phyloP scores from a whole-genome alignment of 306 rosid genomes.

The Pueraria montana region DNA sequence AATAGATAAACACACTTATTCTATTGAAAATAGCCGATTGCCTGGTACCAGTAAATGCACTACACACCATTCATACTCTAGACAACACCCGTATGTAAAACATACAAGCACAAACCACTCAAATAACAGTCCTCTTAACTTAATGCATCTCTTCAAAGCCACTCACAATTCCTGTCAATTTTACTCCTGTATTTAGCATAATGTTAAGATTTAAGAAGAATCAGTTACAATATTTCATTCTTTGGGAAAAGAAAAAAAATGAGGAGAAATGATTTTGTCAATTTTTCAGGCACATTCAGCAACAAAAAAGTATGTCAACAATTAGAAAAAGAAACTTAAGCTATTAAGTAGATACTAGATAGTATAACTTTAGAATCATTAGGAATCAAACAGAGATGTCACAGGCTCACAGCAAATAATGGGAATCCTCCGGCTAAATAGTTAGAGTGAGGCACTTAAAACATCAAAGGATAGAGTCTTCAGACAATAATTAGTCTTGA shows the following conservation, averaged over 20 bases:
- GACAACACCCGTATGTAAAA: background rate
- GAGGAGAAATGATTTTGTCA: background rate
- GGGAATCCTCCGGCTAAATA: background rate
- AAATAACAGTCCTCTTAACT: conserved; percentile 40
- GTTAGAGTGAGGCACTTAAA: too few species aligned
- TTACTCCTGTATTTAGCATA: conserved; percentile 54
- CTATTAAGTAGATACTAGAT: too few species aligned
- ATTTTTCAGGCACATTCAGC: background rate
- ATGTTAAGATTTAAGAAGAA: background rate
- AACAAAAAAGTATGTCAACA: background rate
- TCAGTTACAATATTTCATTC: background rate
- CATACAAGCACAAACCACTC: conserved; percentile 43
- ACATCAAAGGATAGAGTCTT: background rate
- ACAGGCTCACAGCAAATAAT: too few species aligned
- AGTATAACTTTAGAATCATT: background rate
- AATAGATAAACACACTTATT: conserved; percentile 32
- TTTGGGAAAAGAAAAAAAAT: too few species aligned
- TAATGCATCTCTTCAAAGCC: conserved; percentile 35
- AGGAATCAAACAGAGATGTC: too few species aligned
- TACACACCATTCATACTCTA: conserved; percentile 37
- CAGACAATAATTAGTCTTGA: background rate
- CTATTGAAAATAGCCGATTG: background rate
- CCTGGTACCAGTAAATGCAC: conserved; percentile 7
- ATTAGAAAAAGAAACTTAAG: background rate
- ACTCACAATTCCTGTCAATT: conserved; percentile 1